Percentiles rank a stretch among this genome's conserved stretches.
These are phyloP conservation scores for Umbelopsis sp. DNA, from an alignment of 192 early-diverging fungal genomes.

Conservation along the genomic window DNA sequence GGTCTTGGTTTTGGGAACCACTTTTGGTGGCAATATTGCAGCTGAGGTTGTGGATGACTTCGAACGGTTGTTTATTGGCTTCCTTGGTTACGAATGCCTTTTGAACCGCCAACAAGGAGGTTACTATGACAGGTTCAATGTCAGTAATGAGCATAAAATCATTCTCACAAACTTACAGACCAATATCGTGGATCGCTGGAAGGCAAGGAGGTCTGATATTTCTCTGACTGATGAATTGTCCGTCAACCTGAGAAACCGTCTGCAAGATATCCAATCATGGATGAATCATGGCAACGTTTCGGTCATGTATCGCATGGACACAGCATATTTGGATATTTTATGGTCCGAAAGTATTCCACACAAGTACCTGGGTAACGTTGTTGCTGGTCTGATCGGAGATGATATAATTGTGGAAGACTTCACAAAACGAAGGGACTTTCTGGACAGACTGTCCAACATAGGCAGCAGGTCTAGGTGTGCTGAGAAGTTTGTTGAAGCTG, in stretches of 20 bases:
- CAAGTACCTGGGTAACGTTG: not conserved
- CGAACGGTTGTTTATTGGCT: not conserved
- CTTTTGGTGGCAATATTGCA: not conserved
- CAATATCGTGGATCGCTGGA: not conserved
- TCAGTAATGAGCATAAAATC: not conserved
- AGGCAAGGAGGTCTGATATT: not conserved
- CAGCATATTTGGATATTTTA: not conserved
- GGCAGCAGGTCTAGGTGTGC: not conserved
- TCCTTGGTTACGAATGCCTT: not conserved
- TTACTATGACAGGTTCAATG: not conserved
- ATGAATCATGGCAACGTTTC: not conserved
- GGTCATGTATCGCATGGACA: not conserved
- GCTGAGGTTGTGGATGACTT: not conserved
- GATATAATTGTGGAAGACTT: not conserved
- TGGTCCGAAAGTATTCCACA: not conserved
- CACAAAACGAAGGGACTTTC: not conserved
- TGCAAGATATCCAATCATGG: not conserved
- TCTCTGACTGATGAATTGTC: not conserved
- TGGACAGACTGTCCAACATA: not conserved
- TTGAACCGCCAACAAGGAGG: not conserved
- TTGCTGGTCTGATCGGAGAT: not conserved
- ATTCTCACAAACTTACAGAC: not conserved
- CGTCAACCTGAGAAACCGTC: not conserved
- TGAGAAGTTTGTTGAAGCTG: not conserved
- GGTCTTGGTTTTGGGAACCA: not conserved